These are phyloP conservation scores for Dendrobium nobile DNA, from an alignment of 106 monocot genomes.

Conservation along the genomic window DNA sequence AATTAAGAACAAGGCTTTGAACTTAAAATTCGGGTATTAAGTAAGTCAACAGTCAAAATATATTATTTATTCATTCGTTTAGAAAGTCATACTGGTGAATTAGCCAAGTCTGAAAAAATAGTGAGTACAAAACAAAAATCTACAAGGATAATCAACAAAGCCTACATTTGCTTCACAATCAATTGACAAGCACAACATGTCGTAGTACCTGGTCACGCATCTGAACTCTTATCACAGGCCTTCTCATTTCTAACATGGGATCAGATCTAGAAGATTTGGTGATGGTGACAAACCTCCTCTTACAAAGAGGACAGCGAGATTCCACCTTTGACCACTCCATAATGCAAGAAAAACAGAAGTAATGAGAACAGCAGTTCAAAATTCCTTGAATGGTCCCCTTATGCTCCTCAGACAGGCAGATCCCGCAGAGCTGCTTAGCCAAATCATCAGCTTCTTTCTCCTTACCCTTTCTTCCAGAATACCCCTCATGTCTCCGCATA, in stretches of 20 bases:
- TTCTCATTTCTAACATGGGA: constrained; percentile 33
- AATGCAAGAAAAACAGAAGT: constrained; percentile 79
- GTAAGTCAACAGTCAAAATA: neutral
- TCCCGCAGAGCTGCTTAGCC: constrained; percentile 62
- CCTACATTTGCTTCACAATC: neutral
- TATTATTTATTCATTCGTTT: neutral
- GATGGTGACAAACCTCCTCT: constrained; percentile 63
- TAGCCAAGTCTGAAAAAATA: neutral
- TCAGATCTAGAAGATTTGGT: constrained; percentile 38
- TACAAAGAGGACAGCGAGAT: constrained; percentile 74
- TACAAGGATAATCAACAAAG: constrained; percentile 2
- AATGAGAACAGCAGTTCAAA: constrained; percentile 69
- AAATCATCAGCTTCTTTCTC: constrained; percentile 35
- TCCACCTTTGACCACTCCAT: constrained; percentile 92
- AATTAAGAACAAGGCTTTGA: neutral
- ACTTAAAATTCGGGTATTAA: neutral
- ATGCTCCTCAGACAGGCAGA: constrained; percentile 75
- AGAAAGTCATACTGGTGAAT: neutral
- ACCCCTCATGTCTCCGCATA: constrained; percentile 6
- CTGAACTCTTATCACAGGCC: constrained; percentile 51
- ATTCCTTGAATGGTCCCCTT: constrained; percentile 50
- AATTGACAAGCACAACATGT: neutral
- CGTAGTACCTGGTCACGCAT: constrained; percentile 76
- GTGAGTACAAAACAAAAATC: neutral
- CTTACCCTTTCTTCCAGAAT: constrained; percentile 29